Percentiles rank a stretch among this genome's conserved stretches.
Conservation (phyloP, 176 grass and related monocot species). For the Thinopyrum elongatum region DNA sequence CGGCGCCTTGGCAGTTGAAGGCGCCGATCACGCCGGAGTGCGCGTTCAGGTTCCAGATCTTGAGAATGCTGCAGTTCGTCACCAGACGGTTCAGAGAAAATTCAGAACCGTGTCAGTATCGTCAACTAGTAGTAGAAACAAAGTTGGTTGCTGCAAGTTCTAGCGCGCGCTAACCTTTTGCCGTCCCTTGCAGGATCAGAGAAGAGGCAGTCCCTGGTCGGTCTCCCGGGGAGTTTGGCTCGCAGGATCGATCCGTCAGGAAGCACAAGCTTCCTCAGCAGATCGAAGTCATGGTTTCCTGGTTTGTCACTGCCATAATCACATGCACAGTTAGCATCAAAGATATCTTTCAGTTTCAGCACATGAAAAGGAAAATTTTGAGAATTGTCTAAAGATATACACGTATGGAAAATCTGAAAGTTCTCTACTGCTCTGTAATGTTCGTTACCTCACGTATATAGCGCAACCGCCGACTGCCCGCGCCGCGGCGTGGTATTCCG, state of each 20-base stretch:
- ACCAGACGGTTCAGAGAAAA: neutral
- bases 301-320: constrained; percentile 67
- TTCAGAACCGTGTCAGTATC: neutral
- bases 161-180: constrained; percentile 48
- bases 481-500: constrained; percentile 71
- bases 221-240: constrained; percentile 62
- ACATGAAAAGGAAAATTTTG: neutral
- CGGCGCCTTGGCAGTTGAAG: constrained; percentile 89
- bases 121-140: neutral
- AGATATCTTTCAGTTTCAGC: neutral
- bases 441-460: constrained; percentile 73
- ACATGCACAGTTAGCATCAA: neutral
- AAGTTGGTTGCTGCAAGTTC: neutral
- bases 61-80: constrained; percentile 48
- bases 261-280: constrained; percentile 86
- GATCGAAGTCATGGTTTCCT: constrained; percentile 70
- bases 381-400: no score
- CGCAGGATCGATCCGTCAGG: constrained; percentile 76
- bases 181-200: constrained; percentile 76
- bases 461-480: constrained; percentile 73
- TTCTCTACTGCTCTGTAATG: neutral
- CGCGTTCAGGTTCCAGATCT: constrained; percentile 88
- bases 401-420: neutral
- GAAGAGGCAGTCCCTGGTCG: constrained; percentile 77
- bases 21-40: constrained; percentile 74